Conservation (phyloP, 2,329 filamentous ascomycete genomes). For the Ceratocystis albifundus region DNA sequence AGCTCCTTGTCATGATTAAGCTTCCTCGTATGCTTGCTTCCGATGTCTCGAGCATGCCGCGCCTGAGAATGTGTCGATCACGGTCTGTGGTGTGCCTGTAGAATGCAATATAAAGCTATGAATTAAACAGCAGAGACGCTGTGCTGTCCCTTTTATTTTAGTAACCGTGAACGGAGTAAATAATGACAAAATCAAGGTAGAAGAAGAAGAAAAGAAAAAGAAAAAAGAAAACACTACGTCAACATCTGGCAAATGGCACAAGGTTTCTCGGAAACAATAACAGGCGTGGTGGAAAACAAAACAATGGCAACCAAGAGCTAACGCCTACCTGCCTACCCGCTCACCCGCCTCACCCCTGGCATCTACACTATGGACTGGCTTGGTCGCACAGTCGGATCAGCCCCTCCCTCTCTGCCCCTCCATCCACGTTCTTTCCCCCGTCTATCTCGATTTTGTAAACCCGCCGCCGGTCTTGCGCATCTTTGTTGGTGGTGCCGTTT, state of each 20-base stretch:
- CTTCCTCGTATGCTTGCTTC: too few species aligned
- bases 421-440: too few species aligned
- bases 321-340: not conserved
- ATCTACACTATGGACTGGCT: not conserved
- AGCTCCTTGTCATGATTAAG: not conserved
- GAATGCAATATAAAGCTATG: not conserved
- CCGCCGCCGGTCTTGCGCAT: conserved; percentile 33
- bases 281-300: conserved; percentile 2
- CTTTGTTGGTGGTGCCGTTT: conserved; percentile 39
- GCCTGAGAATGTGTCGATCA: too few species aligned
- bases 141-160: conserved; percentile 19
- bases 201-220: not conserved
- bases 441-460: conserved; percentile 33
- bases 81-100: not conserved
- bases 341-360: not conserved
- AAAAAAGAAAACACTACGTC: conserved; percentile 8
- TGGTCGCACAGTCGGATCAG: not conserved
- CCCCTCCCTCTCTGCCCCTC: too few species aligned
- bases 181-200: conserved; percentile 9
- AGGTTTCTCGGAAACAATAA: conserved; percentile 6
- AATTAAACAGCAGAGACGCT: conserved; percentile 16
- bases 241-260: conserved; percentile 6
- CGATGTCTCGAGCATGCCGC: too few species aligned
- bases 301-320: not conserved
- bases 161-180: conserved; percentile 15